Conservation (phyloP, 768 basidiomycete genomes). For the Porphyrellus cyaneotinctus region DNA sequence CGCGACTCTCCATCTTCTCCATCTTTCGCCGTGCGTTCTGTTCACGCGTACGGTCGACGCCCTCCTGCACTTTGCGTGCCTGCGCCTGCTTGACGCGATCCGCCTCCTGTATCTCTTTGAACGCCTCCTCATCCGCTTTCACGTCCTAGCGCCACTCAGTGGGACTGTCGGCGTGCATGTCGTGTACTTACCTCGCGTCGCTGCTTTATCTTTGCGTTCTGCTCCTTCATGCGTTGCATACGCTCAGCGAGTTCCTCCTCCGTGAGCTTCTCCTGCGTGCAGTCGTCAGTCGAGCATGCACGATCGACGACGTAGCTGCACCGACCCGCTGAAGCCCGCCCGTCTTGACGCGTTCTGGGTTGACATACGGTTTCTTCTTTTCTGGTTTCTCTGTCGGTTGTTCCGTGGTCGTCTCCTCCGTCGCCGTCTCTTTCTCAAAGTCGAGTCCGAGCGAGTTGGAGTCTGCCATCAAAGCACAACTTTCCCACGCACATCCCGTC, state of each 20-base stretch:
- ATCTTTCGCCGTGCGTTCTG: constrained; percentile 78
- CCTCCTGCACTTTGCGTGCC: constrained; percentile 63
- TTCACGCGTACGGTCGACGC: constrained; percentile 66
- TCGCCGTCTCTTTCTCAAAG: constrained; percentile 41
- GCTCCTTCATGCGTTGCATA: constrained; percentile 65
- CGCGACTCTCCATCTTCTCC: constrained; percentile 72
- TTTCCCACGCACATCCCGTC: constrained; percentile 24
- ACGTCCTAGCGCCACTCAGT: constrained; percentile 53
- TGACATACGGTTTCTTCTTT: constrained; percentile 73
- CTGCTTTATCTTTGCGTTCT: constrained; percentile 76
- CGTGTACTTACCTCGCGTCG: constrained; percentile 48
- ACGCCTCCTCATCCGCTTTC: constrained; percentile 76
- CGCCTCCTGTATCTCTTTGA: constrained; percentile 61
- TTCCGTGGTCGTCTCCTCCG: constrained; percentile 9
- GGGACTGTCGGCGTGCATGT: background rate
- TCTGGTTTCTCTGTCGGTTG: constrained; percentile 31
- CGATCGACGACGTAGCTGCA: background rate
- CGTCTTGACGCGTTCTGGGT: constrained; percentile 80
- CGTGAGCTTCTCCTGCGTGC: constrained; percentile 59
- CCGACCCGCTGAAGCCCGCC: constrained; percentile 68
- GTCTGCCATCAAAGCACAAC: constrained; percentile 34
- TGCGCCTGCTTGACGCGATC: constrained; percentile 58
- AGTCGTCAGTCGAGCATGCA: constrained; percentile 11
- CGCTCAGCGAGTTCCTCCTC: constrained; percentile 65
- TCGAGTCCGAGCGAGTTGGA: constrained; percentile 71